Percentiles rank a stretch among this genome's conserved stretches.
Conservation (phyloP, 345 rosid species). For the Acer yangbiense region DNA sequence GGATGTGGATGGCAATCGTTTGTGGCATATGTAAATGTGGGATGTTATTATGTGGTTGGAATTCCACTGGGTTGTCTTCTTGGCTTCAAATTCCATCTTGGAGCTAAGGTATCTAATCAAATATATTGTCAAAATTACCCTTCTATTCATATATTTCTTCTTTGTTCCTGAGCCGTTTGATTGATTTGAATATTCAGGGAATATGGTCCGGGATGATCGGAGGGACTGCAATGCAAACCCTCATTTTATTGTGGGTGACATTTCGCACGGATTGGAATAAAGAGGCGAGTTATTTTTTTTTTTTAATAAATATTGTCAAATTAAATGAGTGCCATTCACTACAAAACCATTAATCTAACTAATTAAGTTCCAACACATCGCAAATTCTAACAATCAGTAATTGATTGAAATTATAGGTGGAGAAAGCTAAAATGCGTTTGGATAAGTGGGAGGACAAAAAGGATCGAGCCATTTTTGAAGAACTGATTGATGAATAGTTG, state of each 20-base stretch:
- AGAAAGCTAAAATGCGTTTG: conserved; percentile 54
- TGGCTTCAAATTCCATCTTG: conserved; percentile 56
- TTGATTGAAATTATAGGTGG: conserved; percentile 49
- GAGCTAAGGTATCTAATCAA: conserved; percentile 46
- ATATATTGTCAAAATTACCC: neutral
- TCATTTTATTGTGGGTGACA: conserved; percentile 50
- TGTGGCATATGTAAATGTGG: conserved; percentile 67
- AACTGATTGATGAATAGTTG: neutral
- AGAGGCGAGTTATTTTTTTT: conserved; percentile 36
- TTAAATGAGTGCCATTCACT: too few relatives aligned
- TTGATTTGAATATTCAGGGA: conserved; percentile 34
- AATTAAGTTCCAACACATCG: too few relatives aligned
- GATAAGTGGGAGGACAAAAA: conserved; percentile 69
- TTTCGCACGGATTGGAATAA: conserved; percentile 54
- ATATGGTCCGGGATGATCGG: conserved; percentile 73
- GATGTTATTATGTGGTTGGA: conserved; percentile 62
- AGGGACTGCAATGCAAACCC: conserved; percentile 56
- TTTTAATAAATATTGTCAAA: neutral
- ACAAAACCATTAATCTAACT: too few relatives aligned
- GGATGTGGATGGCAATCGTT: conserved; percentile 82
- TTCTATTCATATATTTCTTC: neutral
- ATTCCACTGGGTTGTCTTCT: conserved; percentile 56
- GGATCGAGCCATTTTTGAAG: conserved; percentile 19
- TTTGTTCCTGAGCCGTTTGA: neutral
- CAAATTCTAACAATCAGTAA: neutral